Percentiles rank a stretch among this genome's conserved stretches.
Conservation (phyloP, 2,329 filamentous ascomycete species). For the Magnaporthales sp. region DNA sequence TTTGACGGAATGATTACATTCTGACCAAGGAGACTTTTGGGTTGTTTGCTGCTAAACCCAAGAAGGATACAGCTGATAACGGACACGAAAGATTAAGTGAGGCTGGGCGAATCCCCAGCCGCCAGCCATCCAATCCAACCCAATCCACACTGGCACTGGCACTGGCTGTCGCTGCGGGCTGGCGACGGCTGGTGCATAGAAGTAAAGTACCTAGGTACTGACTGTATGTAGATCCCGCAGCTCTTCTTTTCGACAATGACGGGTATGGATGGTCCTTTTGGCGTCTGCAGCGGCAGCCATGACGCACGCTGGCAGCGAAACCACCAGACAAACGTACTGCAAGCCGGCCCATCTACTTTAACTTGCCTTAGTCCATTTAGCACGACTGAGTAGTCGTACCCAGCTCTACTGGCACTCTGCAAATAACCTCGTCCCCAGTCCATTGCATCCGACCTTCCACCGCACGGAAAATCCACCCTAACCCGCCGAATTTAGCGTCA, state of each 20-base stretch:
- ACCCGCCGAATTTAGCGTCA: background rate
- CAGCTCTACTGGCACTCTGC: background rate
- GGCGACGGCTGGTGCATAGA: background rate
- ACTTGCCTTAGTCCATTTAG: background rate
- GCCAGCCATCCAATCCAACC: background rate
- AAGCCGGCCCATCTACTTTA: background rate
- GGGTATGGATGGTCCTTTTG: background rate
- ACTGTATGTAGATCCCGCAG: background rate
- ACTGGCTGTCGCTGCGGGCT: background rate
- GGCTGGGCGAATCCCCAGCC: background rate
- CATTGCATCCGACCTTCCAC: background rate
- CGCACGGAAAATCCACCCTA: background rate
- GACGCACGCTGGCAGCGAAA: background rate
- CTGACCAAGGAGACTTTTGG: background rate
- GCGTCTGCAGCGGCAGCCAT: conserved; percentile 2
- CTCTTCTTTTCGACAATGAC: background rate
- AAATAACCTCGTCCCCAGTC: background rate
- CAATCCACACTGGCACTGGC: too few relatives aligned
- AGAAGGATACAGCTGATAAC: background rate
- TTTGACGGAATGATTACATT: background rate
- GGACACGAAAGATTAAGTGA: background rate
- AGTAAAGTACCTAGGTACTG: background rate
- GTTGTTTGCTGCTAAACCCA: background rate
- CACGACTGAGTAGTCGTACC: background rate
- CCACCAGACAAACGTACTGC: background rate